These are phyloP conservation scores for Colletotrichum sp. DNA, from an alignment of 2,329 filamentous ascomycete genomes.

Conservation along the genomic window DNA sequence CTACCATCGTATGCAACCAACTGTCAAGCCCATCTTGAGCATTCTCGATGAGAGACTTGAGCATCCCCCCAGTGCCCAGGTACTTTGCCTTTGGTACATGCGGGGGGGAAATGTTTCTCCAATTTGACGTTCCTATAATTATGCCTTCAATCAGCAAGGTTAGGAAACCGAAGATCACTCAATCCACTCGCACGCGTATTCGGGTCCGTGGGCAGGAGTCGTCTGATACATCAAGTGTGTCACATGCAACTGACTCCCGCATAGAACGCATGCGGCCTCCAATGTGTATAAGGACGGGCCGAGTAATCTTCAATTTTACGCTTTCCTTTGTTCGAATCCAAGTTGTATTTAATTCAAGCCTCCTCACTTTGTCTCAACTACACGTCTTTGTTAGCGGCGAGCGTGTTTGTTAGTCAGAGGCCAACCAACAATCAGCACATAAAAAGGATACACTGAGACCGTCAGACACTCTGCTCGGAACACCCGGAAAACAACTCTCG, in stretches of 20 bases:
- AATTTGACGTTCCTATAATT: not conserved
- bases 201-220: slow-evolving; percentile 2
- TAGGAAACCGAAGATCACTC: not conserved
- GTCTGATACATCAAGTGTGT: slow-evolving; percentile 17
- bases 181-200: not conserved
- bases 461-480: not conserved
- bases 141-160: not conserved
- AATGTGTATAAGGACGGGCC: not conserved
- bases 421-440: not conserved
- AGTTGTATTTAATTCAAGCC: not conserved
- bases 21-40: not conserved
- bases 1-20: not conserved
- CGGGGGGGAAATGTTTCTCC: not conserved
- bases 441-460: not conserved
- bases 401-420: not conserved
- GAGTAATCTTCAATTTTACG: not conserved
- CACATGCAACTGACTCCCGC: slow-evolving; percentile 6
- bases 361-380: not conserved
- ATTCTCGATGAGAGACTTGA: not conserved
- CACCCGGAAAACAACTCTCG: not conserved
- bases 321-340: not conserved
- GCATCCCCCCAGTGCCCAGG: not conserved
- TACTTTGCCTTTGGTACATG: not conserved
- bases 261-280: not conserved
- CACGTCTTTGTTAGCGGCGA: not conserved